phyloP scores from a whole-genome alignment of 2,329 filamentous ascomycete species.

The Fusarium decemcellulare region DNA sequence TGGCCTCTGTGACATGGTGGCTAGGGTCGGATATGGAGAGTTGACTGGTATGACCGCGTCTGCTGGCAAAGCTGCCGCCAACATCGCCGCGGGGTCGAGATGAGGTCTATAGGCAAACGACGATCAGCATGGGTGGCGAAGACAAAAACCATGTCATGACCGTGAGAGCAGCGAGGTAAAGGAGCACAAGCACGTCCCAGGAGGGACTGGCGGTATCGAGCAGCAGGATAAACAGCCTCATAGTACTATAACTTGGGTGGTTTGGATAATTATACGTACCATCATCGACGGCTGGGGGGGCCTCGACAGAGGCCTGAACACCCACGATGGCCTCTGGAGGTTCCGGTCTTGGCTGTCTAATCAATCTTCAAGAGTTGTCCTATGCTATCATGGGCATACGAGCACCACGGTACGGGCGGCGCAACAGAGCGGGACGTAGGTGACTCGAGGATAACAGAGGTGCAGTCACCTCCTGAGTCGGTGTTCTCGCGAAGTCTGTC shows the following conservation, averaged over 20 bases:
- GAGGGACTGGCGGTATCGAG: not conserved
- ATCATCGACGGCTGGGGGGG: slow-evolving; percentile 62
- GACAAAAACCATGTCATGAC: slow-evolving; percentile 13
- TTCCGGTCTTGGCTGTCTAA: slow-evolving; percentile 45
- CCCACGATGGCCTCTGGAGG: slow-evolving; percentile 48
- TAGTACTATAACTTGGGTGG: slow-evolving; percentile 8
- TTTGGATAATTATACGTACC: slow-evolving; percentile 56
- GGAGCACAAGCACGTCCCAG: slow-evolving; percentile 4
- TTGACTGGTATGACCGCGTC: slow-evolving; percentile 71
- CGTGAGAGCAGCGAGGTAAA: slow-evolving; percentile 14
- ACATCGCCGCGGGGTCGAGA: slow-evolving; percentile 69
- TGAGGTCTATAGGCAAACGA: slow-evolving; percentile 63
- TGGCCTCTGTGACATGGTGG: slow-evolving; percentile 95
- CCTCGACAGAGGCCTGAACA: slow-evolving; percentile 55
- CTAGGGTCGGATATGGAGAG: slow-evolving; percentile 86
- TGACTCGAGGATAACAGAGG: slow-evolving; percentile 44
- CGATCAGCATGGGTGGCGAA: slow-evolving; percentile 43
- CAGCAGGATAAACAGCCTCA: slow-evolving; percentile 7
- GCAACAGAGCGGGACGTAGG: slow-evolving; percentile 38
- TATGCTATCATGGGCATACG: slow-evolving; percentile 49
- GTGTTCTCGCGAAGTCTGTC: slow-evolving; percentile 49
- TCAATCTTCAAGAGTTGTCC: slow-evolving; percentile 38
- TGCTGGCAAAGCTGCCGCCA: slow-evolving; percentile 69
- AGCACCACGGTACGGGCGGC: slow-evolving; percentile 45
- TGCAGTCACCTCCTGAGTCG: slow-evolving; percentile 52